Evolutionary conservation across 805 yeast genomes (phyloP).

Genomic region (Teunomyces kruisii): DNA sequence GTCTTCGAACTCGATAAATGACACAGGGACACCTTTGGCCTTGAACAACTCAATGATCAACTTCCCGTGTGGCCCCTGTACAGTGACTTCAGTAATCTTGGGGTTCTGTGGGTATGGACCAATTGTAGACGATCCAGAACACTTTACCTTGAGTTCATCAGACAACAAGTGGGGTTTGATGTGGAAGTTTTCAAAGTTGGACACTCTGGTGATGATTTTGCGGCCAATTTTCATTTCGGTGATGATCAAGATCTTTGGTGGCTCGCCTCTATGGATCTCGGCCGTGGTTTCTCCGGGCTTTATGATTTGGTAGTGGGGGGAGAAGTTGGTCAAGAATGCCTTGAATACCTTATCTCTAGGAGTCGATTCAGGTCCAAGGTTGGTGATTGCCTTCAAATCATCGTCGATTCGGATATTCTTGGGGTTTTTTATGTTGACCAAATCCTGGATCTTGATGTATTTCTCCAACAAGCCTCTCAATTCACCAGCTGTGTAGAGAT

Average conservation of each 20-base stretch:
- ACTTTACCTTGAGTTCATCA: conserved; percentile 66
- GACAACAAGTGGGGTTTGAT: conserved; percentile 67
- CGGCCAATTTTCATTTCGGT: conserved; percentile 81
- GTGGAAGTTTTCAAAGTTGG: conserved; percentile 65
- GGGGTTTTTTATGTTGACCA: conserved; percentile 54
- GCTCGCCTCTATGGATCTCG: conserved; percentile 56
- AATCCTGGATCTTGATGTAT: conserved; percentile 54
- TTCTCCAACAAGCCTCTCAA: conserved; percentile 50
- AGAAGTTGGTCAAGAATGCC: conserved; percentile 46
- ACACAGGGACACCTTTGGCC: conserved; percentile 59
- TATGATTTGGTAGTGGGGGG: conserved; percentile 50
- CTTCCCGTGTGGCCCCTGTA: conserved; percentile 87
- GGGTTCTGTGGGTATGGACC: conserved; percentile 59
- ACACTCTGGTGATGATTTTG: conserved; percentile 71
- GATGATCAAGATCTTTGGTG: conserved; percentile 64
- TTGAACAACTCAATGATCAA: conserved; percentile 57
- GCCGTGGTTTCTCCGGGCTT: conserved; percentile 41
- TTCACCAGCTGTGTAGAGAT: conserved; percentile 53
- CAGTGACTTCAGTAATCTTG: conserved; percentile 64
- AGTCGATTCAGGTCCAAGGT: conserved; percentile 24
- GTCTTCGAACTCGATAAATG: conserved; percentile 67
- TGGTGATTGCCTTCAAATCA: conserved; percentile 44
- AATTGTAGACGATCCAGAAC: conserved; percentile 87
- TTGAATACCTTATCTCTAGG: conserved; percentile 47
- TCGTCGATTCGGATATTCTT: conserved; percentile 58